Evolutionary conservation across 2,329 filamentous ascomycete genomes (phyloP), one percentile per base, ranked within the genome.

Genomic region (Verruconis gallopava): DNA sequence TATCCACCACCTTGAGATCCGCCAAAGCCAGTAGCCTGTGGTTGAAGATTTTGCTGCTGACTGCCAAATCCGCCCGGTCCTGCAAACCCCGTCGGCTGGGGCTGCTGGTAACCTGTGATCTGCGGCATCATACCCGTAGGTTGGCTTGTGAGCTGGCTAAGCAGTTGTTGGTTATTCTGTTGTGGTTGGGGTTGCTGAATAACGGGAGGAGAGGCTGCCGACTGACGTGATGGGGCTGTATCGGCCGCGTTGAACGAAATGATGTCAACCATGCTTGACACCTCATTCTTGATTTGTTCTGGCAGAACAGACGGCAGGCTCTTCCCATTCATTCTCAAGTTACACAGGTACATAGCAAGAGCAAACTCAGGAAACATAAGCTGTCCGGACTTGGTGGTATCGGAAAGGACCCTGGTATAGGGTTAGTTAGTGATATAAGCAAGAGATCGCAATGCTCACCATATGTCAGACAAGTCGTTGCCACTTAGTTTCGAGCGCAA

Each of bases 261-360:
- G 44, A 98, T 98, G 57, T 98, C 91, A 32, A 98, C 91, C 88
- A 98, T 96, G 63, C 91, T 94, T 3, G 89, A 96, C 14, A 98
- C 91, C 61, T 98, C 91, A 54, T 98, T 98, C 66, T 79, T 82
- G 49, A 98, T 79, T 45, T 77, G 81, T 21, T 95, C 86, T 0
- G 91, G 91, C 6, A 98, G 69, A 4, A 57, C 61, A 2, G 70
- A 56, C 0, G 91, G 91, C 18, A 98, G 63, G 1, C 79, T 69
- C 62, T 93, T 94, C 45, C 86, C 85, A 1, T 85, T 91, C 45
- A 96, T 69, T 59, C 81, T 91, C 51, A 98, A 58, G 56, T 96
- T 98, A 69, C 91, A 98, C 21, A 98, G 75, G 54, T 98, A 98
- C 91, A 98, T 96, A 47, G 91, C 85, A 44, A 98, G 70, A 5